Conservation (phyloP, 2,329 filamentous ascomycete species). For the Elsinoe necatrix region DNA sequence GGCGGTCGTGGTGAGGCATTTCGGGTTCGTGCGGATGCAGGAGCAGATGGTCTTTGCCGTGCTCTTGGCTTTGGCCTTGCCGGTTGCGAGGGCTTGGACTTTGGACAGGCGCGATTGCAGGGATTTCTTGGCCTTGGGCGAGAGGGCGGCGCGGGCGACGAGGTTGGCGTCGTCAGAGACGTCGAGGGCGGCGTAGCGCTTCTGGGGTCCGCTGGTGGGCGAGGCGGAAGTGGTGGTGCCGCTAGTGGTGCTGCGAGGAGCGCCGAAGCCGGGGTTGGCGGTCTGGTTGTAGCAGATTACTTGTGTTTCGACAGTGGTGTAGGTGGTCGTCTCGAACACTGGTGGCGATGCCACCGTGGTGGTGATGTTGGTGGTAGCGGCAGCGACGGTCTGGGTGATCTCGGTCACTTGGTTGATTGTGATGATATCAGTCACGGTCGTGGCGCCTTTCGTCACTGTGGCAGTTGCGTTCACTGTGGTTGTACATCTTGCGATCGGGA, state of each 20-base stretch:
- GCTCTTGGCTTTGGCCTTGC: constrained; percentile 3
- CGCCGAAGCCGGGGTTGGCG: constrained; percentile 3
- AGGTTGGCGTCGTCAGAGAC: constrained; percentile 12
- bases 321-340: constrained; percentile 1
- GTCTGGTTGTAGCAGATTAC: constrained; percentile 14
- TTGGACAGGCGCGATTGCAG: not conserved
- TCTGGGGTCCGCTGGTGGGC: not conserved
- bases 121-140: not conserved
- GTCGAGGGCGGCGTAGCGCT: not conserved
- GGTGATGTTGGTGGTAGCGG: constrained; percentile 6
- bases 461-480: not conserved
- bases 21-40: constrained; percentile 15
- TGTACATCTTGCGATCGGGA: not conserved
- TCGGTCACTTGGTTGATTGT: not conserved
- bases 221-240: not conserved
- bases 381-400: not conserved
- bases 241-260: not conserved
- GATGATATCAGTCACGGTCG: not conserved
- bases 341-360: not conserved
- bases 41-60: constrained; percentile 8
- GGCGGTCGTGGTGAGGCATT: not conserved
- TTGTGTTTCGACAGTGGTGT: constrained; percentile 6
- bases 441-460: not conserved
- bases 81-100: not conserved
- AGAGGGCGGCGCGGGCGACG: not conserved